phyloP scores from a whole-genome alignment of 768 basidiomycete species.

The Paxillus involutus region DNA sequence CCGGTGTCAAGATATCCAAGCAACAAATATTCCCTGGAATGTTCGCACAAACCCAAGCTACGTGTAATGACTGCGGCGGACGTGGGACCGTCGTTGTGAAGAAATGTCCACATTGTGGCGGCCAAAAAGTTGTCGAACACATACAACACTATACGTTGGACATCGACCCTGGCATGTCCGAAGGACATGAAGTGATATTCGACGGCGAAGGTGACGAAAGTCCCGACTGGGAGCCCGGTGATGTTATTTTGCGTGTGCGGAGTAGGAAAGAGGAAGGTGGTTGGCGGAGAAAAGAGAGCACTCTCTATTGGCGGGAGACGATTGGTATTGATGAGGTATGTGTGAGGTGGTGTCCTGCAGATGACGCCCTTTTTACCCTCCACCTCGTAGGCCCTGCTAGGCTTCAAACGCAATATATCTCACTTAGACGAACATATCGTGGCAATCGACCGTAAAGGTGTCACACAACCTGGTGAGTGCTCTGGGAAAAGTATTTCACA shows the following conservation, averaged over 20 bases:
- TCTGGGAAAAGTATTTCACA: neutral
- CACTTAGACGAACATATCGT: slow-evolving; percentile 89
- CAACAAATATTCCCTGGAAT: slow-evolving; percentile 97
- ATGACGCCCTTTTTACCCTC: neutral
- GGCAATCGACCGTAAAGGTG: slow-evolving; percentile 64
- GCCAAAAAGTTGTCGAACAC: slow-evolving; percentile 79
- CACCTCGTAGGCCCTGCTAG: slow-evolving; percentile 79
- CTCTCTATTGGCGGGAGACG: slow-evolving; percentile 89
- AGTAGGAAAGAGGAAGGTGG: slow-evolving; percentile 76
- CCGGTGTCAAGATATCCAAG: slow-evolving; percentile 80
- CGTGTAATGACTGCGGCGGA: slow-evolving; percentile 83
- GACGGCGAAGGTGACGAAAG: slow-evolving; percentile 97
- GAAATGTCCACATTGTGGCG: slow-evolving; percentile 79
- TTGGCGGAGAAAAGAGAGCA: slow-evolving; percentile 87
- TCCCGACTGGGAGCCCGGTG: slow-evolving; percentile 95
- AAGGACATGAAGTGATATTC: slow-evolving; percentile 90
- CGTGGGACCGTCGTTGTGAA: slow-evolving; percentile 78
- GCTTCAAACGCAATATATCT: slow-evolving; percentile 90
- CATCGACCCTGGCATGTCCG: slow-evolving; percentile 84
- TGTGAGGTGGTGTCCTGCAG: neutral
- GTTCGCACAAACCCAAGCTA: slow-evolving; percentile 85
- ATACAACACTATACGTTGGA: slow-evolving; percentile 84
- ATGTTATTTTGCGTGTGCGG: slow-evolving; percentile 83
- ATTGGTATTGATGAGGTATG: slow-evolving; percentile 85
- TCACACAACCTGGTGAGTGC: slow-evolving; percentile 85